Evolutionary conservation across 306 rosid genomes (phyloP).

Genomic region (Prosopis cineraria): DNA sequence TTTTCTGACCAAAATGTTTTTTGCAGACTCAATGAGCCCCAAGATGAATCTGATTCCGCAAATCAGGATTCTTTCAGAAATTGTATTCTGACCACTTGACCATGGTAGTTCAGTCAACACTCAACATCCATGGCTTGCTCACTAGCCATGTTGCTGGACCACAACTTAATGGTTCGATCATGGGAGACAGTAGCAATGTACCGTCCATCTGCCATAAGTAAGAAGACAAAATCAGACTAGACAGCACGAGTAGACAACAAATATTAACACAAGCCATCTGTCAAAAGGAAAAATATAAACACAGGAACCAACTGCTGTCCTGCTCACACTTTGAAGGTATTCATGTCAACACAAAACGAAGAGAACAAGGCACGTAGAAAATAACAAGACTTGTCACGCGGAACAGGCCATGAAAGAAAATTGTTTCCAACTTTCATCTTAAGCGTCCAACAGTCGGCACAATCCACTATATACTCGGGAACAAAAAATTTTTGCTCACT

Average conservation of each 20-base stretch:
- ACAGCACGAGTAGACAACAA: not conserved
- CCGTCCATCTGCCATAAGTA: conserved; percentile 68
- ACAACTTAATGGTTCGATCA: conserved; percentile 82
- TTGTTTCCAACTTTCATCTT: not conserved
- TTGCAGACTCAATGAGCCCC: not conserved
- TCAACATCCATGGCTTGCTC: conserved; percentile 69
- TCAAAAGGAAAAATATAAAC: no score
- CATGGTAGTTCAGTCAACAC: conserved; percentile 48
- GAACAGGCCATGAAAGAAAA: not conserved
- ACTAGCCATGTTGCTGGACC: conserved; percentile 57
- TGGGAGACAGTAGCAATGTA: conserved; percentile 77
- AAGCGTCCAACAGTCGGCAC: not conserved
- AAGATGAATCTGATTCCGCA: conserved; percentile 7
- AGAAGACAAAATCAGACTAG: conserved; percentile 27
- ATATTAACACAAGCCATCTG: not conserved
- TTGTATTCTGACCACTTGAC: not conserved
- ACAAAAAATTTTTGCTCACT: not conserved
- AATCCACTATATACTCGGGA: not conserved
- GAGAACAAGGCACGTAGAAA: not conserved
- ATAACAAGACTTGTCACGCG: not conserved
- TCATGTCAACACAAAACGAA: conserved; percentile 5
- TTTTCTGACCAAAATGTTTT: conserved; percentile 12
- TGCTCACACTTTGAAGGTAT: not conserved
- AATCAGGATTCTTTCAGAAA: conserved; percentile 29
- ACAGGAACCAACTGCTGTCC: conserved; percentile 1